These are phyloP conservation scores for Myxozyma neglecta DNA, from an alignment of 805 yeast genomes.

Conservation along the genomic window DNA sequence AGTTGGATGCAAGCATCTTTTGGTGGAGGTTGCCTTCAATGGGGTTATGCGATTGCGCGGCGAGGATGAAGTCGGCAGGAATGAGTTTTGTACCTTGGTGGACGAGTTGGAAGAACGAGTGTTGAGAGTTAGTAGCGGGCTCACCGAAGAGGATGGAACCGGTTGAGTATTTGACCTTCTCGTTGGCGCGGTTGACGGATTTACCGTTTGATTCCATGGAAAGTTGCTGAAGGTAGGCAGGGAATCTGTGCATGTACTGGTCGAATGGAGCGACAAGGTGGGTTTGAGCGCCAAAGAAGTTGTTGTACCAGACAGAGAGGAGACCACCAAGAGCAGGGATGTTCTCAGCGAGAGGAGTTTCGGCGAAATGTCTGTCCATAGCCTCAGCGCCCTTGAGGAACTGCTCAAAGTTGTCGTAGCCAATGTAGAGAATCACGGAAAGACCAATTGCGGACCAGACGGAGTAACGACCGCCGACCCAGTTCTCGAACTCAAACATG, in stretches of 20 bases:
- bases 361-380: conserved; percentile 83
- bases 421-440: conserved; percentile 91
- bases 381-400: conserved; percentile 98
- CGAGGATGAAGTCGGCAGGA: conserved; percentile 94
- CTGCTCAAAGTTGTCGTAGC: conserved; percentile 87
- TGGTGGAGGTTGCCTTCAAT: conserved; percentile 92
- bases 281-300: conserved; percentile 97
- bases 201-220: conserved; percentile 99
- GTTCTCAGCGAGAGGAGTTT: conserved; percentile 84
- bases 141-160: conserved; percentile 96
- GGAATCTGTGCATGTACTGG: conserved; percentile 98
- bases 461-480: conserved; percentile 99
- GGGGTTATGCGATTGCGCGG: conserved; percentile 98
- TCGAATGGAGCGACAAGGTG: conserved; percentile 98
- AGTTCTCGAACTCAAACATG: conserved; percentile 97
- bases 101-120: conserved; percentile 98
- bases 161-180: conserved; percentile 89
- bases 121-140: conserved; percentile 99
- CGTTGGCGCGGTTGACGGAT: conserved; percentile 89
- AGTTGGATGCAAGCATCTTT: conserved; percentile 97
- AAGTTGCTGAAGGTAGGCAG: conserved; percentile 97
- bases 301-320: conserved; percentile 96
- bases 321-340: conserved; percentile 93
- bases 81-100: conserved; percentile 98
- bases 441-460: conserved; percentile 99